Conservation (phyloP, 2,329 filamentous ascomycete species). For the Pseudocercospora eumusae region DNA sequence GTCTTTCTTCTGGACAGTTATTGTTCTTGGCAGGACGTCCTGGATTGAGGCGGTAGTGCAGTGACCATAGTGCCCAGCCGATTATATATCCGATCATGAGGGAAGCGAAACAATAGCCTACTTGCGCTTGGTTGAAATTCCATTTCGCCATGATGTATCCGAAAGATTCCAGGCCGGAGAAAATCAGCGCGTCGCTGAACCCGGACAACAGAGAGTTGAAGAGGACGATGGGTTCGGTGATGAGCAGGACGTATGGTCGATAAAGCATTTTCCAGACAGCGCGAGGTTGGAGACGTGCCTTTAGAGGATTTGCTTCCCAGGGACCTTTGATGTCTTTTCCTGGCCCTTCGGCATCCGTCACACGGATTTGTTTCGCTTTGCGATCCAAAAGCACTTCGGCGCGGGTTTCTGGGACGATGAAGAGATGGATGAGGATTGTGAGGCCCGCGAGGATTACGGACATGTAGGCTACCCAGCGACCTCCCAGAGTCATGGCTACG, state of each 20-base stretch:
- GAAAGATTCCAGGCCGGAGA: conserved; percentile 75
- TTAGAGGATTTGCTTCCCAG: conserved; percentile 60
- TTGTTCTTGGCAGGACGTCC: conserved; percentile 48
- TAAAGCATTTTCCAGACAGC: conserved; percentile 55
- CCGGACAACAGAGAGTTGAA: conserved; percentile 69
- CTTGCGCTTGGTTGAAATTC: conserved; percentile 59
- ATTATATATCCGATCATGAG: conserved; percentile 68
- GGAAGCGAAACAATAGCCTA: conserved; percentile 59
- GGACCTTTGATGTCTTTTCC: conserved; percentile 65
- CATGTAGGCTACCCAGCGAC: conserved; percentile 83
- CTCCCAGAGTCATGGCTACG: conserved; percentile 52
- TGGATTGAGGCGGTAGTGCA: conserved; percentile 48
- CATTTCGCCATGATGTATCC: conserved; percentile 64
- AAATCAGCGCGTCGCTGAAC: conserved; percentile 74
- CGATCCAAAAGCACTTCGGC: conserved; percentile 73
- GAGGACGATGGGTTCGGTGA: conserved; percentile 73
- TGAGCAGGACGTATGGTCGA: conserved; percentile 71
- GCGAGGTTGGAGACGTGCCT: conserved; percentile 42
- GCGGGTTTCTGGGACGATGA: conserved; percentile 73
- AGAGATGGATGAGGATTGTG: conserved; percentile 59
- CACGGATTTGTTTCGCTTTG: conserved; percentile 70
- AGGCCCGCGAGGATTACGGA: conserved; percentile 75
- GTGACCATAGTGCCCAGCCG: conserved; percentile 60
- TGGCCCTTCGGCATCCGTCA: conserved; percentile 42
- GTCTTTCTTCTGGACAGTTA: conserved; percentile 64